These are phyloP conservation scores for Teunomyces gatunensis DNA, from an alignment of 805 yeast genomes.

Conservation along the genomic window DNA sequence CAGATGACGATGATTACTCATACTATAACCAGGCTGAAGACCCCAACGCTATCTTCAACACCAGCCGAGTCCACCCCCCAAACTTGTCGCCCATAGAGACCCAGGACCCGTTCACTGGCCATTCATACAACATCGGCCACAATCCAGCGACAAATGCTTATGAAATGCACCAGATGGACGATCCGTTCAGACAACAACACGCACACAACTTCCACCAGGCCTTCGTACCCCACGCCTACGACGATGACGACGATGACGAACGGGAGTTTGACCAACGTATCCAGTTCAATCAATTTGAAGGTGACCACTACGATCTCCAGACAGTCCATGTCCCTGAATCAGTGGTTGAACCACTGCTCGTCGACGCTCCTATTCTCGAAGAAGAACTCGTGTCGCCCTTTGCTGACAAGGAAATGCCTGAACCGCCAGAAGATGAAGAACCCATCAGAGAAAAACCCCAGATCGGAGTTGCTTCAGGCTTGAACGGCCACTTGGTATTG, in stretches of 20 bases:
- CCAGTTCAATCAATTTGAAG: constrained; percentile 38
- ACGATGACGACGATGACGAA: constrained; percentile 39
- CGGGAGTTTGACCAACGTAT: constrained; percentile 38
- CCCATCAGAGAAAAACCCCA: constrained; percentile 31
- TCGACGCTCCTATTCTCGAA: constrained; percentile 10
- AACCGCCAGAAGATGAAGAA: constrained; percentile 36
- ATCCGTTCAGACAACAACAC: constrained; percentile 1
- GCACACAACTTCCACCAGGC: constrained; percentile 22
- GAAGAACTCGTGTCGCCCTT: constrained; percentile 24
- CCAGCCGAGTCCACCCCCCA: constrained; percentile 16
- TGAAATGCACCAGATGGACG: constrained; percentile 8
- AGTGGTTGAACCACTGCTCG: constrained; percentile 14
- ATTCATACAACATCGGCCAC: constrained; percentile 7
- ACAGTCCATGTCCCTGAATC: constrained; percentile 25
- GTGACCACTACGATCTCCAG: constrained; percentile 42
- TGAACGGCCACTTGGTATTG: constrained; percentile 72
- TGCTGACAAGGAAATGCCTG: constrained; percentile 26
- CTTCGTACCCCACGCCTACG: constrained; percentile 44
- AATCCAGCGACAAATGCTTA: constrained; percentile 12
- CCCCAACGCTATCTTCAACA: constrained; percentile 27
- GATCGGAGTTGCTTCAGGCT: constrained; percentile 33
- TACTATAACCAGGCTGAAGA: constrained; percentile 22
- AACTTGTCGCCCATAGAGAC: constrained; percentile 15
- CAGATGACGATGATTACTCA: constrained; percentile 20
- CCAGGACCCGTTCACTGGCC: constrained; percentile 13